Evolutionary conservation across 2,329 filamentous ascomycete genomes (phyloP).

Genomic region (Fonsecaea pedrosoi): DNA sequence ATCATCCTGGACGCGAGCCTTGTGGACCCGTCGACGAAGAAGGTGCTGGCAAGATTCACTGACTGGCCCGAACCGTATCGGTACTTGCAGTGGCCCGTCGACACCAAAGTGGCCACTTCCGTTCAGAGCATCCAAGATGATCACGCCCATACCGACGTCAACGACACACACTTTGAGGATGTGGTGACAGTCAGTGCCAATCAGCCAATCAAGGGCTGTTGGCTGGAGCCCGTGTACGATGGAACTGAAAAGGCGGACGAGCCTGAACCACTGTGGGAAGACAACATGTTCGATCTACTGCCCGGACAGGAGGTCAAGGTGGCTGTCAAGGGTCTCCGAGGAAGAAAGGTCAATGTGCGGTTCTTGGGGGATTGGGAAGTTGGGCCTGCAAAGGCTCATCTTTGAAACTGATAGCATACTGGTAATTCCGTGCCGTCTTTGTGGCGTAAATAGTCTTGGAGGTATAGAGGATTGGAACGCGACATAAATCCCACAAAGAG

Average conservation of each 20-base stretch:
- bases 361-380: slow-evolving; percentile 23
- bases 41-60: slow-evolving; percentile 59
- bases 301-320: slow-evolving; percentile 60
- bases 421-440: not conserved
- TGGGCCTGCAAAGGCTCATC: slow-evolving; percentile 1
- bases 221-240: slow-evolving; percentile 48
- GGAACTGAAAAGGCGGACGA: slow-evolving; percentile 52
- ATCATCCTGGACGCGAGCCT: slow-evolving; percentile 15
- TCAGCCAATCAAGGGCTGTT: slow-evolving; percentile 63
- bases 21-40: slow-evolving; percentile 44
- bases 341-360: slow-evolving; percentile 12
- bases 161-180: slow-evolving; percentile 41
- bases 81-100: slow-evolving; percentile 57
- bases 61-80: slow-evolving; percentile 67
- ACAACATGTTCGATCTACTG: slow-evolving; percentile 63
- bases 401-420: not conserved
- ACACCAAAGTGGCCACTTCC: slow-evolving; percentile 14
- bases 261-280: slow-evolving; percentile 48
- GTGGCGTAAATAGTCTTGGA: not conserved
- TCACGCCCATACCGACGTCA: slow-evolving; percentile 35
- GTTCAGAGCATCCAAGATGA: slow-evolving; percentile 37
- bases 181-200: slow-evolving; percentile 54
- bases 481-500: not conserved
- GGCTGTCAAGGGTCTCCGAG: slow-evolving; percentile 32
- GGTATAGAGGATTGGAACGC: not conserved